These are phyloP conservation scores for Leptographium flavum DNA, from an alignment of 2,329 filamentous ascomycete species.

Conservation along the genomic window DNA sequence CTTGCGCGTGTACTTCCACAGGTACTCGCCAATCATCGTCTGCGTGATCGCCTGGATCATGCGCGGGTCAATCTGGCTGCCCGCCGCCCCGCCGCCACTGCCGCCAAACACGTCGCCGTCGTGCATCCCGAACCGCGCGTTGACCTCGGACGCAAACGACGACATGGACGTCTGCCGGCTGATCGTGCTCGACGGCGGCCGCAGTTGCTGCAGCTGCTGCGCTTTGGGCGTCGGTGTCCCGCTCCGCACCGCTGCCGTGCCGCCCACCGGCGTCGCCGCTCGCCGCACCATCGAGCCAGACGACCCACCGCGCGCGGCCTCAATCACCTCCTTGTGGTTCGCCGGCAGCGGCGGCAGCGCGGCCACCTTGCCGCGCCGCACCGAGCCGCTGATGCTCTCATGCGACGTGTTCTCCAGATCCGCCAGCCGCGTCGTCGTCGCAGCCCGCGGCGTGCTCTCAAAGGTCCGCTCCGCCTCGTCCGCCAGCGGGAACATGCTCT, in stretches of 20 bases:
- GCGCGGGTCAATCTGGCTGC: slow-evolving; percentile 75
- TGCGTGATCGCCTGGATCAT: slow-evolving; percentile 99
- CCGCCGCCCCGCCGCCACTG: slow-evolving; percentile 53
- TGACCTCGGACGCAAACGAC: slow-evolving; percentile 88
- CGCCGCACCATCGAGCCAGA: slow-evolving; percentile 18
- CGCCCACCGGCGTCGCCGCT: slow-evolving; percentile 4
- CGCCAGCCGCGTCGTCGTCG: neutral
- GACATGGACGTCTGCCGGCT: slow-evolving; percentile 74
- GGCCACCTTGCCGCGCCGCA: slow-evolving; percentile 22
- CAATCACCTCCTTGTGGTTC: slow-evolving; percentile 75
- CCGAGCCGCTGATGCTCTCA: slow-evolving; percentile 33
- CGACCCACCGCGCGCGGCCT: slow-evolving; percentile 54
- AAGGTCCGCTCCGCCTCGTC: neutral
- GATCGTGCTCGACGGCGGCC: slow-evolving; percentile 25
- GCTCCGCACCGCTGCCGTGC: slow-evolving; percentile 8
- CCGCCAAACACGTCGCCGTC: slow-evolving; percentile 28
- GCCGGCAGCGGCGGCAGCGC: slow-evolving; percentile 56
- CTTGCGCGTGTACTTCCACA: slow-evolving; percentile 98
- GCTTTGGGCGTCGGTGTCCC: slow-evolving; percentile 45
- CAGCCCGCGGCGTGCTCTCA: neutral
- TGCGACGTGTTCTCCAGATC: slow-evolving; percentile 26
- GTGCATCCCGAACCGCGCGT: slow-evolving; percentile 74
- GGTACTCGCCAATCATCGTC: slow-evolving; percentile 97
- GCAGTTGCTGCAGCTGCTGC: slow-evolving; percentile 25
- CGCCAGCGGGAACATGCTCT: neutral